A percentile compares a stretch with the other conserved stretches of the same genome.
These are phyloP conservation scores for Apiospora sp. DNA, from an alignment of 2,329 filamentous ascomycete genomes.

Conservation along the genomic window DNA sequence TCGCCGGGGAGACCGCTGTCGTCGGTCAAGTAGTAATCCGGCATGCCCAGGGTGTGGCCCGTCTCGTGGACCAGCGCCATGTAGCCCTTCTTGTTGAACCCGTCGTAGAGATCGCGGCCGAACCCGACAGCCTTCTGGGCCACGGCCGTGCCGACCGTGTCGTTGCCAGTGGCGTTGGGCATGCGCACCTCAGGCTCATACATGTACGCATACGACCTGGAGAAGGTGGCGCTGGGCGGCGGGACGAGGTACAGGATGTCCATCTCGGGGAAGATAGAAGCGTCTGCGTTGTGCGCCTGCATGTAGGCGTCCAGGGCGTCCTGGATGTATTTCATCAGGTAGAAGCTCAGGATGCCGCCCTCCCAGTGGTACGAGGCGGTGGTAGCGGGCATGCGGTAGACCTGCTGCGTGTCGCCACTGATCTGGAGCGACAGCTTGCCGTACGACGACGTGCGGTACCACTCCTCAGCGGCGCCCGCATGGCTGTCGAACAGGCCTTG, in stretches of 20 bases:
- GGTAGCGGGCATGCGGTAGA: conserved; percentile 20
- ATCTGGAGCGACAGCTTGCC: conserved; percentile 8
- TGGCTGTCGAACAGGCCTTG: not conserved
- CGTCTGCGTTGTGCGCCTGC: not conserved
- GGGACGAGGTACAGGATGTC: conserved; percentile 2
- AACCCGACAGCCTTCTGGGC: not conserved
- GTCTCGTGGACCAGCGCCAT: conserved; percentile 12
- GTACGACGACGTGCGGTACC: not conserved
- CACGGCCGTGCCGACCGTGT: not conserved
- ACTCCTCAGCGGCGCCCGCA: not conserved
- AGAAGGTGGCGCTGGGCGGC: not conserved
- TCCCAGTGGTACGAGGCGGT: not conserved
- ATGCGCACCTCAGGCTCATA: not conserved
- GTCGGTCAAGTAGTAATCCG: conserved; percentile 5
- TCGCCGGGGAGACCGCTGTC: not conserved
- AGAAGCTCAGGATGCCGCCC: not conserved
- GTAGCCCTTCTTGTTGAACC: not conserved
- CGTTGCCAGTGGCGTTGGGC: not conserved
- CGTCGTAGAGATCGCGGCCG: not conserved
- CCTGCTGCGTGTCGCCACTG: conserved; percentile 2
- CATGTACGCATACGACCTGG: not conserved
- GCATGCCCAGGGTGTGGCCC: conserved; percentile 1
- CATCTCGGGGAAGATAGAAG: not conserved
- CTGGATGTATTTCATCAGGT: not conserved
- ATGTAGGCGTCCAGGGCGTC: conserved; percentile 17